Evolutionary conservation across 768 basidiomycete genomes (phyloP), one percentile per base, ranked within the genome.

Genomic region (Collybia mongolica): DNA sequence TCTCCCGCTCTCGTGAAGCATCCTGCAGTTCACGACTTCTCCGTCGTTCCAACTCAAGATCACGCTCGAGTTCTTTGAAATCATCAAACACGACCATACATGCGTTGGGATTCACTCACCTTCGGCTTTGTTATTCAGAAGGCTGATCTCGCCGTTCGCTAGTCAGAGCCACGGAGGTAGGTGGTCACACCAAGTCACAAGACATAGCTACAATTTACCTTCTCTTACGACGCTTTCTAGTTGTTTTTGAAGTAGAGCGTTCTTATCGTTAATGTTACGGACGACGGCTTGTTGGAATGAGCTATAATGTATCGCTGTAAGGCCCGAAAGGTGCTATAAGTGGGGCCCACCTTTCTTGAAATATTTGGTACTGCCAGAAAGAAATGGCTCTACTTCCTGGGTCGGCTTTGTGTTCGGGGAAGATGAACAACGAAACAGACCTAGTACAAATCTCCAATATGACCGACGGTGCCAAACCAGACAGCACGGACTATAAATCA

Each of bases 341-440:
- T 5, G 18, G n/a, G n/a, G 57, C 68, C 50, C 49, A 88, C 90
- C 80, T 84, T 71, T 93, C 91, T 67, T 93, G 91, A 54, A 90
- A 88, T 44, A 85, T 80, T 60, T 93, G 91, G 64, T 93, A 93
- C 64, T 91, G 88, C 91, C 91, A 93, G 65, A 93, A 93, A 3
- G 90, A 88, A 50, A 93, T 79, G 3, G 91, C 89, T 18, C 90
- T 90, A 26, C 15, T 24, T 39, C 18, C 39, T 49, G 20, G 12
- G 17, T 32, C 24, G 46, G 41, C 36, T 23, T 28, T 53, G 15
- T 9, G 35, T 20, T 41, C 11, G 14, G 17, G n/a, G 46, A 24
- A 14, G 26, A 43, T 51, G 39, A 18, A 39, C 15, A 39, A 15
- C 15, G 23, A 14, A 19, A 62, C 71, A 17, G 48, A 85, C 88